phyloP scores from a whole-genome alignment of 2,329 filamentous ascomycete genomes.

The Fusarium sp. region DNA sequence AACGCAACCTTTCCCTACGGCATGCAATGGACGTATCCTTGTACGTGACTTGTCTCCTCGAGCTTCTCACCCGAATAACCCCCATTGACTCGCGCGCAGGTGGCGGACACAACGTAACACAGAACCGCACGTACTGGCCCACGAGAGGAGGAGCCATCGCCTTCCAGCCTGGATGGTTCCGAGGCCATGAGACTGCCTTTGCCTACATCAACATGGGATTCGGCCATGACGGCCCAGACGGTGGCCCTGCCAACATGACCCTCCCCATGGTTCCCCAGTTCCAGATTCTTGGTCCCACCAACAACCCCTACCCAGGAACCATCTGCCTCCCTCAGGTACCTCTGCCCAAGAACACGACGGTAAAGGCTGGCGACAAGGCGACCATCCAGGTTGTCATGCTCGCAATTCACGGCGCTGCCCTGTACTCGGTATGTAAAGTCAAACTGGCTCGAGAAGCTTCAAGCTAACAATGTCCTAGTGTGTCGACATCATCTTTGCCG shows the following conservation, averaged over 20 bases:
- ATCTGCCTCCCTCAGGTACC: conserved; percentile 93
- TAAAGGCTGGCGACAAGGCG: conserved; percentile 85
- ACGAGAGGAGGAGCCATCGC: conserved; percentile 86
- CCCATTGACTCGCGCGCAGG: conserved; percentile 63
- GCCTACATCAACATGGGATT: conserved; percentile 94
- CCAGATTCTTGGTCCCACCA: conserved; percentile 83
- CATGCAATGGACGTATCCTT: conserved; percentile 97
- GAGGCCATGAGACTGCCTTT: conserved; percentile 83
- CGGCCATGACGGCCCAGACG: conserved; percentile 73
- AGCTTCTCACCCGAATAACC: neutral
- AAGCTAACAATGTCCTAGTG: conserved; percentile 67
- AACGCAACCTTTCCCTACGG: conserved; percentile 86
- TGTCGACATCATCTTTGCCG: conserved; percentile 92
- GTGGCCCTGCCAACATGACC: conserved; percentile 86
- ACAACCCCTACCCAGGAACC: conserved; percentile 86
- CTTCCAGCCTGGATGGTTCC: conserved; percentile 96
- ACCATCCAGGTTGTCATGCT: conserved; percentile 90
- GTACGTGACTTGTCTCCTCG: conserved; percentile 64
- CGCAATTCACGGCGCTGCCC: conserved; percentile 83
- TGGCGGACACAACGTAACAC: conserved; percentile 81
- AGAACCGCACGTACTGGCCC: conserved; percentile 94
- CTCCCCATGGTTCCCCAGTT: conserved; percentile 84
- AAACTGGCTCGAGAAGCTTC: too few species aligned
- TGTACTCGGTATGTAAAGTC: conserved; percentile 76
- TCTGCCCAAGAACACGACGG: conserved; percentile 76